Evolutionary conservation across 768 basidiomycete species (phyloP).

Genomic region (Pleurotus cornucopiae): DNA sequence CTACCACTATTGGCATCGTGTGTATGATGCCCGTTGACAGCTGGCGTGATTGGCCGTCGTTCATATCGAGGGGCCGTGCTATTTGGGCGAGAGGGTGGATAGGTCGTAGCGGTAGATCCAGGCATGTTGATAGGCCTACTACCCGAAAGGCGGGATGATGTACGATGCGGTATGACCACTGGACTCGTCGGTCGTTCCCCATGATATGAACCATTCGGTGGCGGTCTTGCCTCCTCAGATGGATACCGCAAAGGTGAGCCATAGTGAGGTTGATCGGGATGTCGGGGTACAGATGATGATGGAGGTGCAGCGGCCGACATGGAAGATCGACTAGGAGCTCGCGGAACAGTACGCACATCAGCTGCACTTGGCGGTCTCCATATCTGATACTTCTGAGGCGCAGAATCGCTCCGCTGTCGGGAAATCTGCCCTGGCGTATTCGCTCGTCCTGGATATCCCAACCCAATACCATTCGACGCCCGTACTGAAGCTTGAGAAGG

Average conservation of each 20-base stretch:
- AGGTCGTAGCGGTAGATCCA: conserved; percentile 5
- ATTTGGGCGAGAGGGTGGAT: background rate
- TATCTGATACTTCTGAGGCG: conserved; percentile 8
- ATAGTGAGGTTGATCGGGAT: conserved; percentile 6
- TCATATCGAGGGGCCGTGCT: conserved; percentile 6
- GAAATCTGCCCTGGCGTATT: conserved; percentile 5
- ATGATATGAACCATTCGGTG: background rate
- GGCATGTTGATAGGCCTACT: conserved; percentile 6
- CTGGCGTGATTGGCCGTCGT: background rate
- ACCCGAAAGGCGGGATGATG: conserved; percentile 2
- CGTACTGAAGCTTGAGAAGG: conserved; percentile 5
- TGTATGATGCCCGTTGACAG: background rate
- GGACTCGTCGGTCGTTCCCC: conserved; percentile 5
- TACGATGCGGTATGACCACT: conserved; percentile 5
- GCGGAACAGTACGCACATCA: conserved; percentile 1
- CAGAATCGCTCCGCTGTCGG: conserved; percentile 5
- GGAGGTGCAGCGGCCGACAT: background rate
- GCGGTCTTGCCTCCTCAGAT: background rate
- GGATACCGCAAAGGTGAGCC: conserved; percentile 3
- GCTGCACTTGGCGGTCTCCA: conserved; percentile 5
- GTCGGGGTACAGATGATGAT: background rate
- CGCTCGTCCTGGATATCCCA: conserved; percentile 1
- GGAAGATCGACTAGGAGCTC: conserved; percentile 6
- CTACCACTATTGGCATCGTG: background rate
- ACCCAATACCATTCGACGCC: background rate